These are phyloP conservation scores for Leishmania mexicana DNA, from an alignment of 208 protist genomes.

Conservation along the genomic window DNA sequence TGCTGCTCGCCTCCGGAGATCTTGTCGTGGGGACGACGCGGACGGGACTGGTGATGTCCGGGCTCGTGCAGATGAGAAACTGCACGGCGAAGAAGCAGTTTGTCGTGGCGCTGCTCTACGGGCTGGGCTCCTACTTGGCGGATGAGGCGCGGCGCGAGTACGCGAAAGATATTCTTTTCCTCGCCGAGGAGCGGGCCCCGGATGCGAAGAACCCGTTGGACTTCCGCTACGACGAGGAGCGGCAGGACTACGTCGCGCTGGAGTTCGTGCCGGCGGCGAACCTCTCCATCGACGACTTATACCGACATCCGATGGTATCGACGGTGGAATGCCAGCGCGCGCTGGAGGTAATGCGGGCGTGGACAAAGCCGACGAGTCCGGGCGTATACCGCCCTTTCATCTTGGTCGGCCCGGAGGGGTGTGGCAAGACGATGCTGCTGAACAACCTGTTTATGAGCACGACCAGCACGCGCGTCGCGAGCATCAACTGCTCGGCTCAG, in stretches of 20 bases:
- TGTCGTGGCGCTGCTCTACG: conserved; percentile 91
- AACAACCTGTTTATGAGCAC: conserved; percentile 82
- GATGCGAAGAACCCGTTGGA: conserved; percentile 91
- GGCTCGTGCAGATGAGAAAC: conserved; percentile 90
- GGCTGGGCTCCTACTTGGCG: conserved; percentile 93
- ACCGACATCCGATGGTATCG: conserved; percentile 86
- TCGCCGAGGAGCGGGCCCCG: conserved; percentile 80
- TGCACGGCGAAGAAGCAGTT: conserved; percentile 92
- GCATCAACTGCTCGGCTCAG: conserved; percentile 96
- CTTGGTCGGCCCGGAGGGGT: conserved; percentile 97
- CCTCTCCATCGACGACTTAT: conserved; percentile 86
- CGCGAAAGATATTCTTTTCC: conserved; percentile 90
- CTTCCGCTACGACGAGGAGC: conserved; percentile 78
- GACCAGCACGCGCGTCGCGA: conserved; percentile 82
- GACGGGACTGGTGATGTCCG: conserved; percentile 93
- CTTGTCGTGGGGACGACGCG: conserved; percentile 92
- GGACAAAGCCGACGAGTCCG: conserved; percentile 75
- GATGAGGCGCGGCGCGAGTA: conserved; percentile 83
- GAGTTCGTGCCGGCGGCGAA: conserved; percentile 74
- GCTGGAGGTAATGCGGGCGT: conserved; percentile 91
- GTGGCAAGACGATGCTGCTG: conserved; percentile 96
- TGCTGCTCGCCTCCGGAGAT: conserved; percentile 66
- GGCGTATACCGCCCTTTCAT: conserved; percentile 94
- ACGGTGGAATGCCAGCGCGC: conserved; percentile 95
- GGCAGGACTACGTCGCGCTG: conserved; percentile 69